Percentiles rank a stretch among this genome's conserved stretches.
These are phyloP conservation scores for Leccinum pachyderme DNA, from an alignment of 1,284 basidiomycete species.

Conservation along the genomic window DNA sequence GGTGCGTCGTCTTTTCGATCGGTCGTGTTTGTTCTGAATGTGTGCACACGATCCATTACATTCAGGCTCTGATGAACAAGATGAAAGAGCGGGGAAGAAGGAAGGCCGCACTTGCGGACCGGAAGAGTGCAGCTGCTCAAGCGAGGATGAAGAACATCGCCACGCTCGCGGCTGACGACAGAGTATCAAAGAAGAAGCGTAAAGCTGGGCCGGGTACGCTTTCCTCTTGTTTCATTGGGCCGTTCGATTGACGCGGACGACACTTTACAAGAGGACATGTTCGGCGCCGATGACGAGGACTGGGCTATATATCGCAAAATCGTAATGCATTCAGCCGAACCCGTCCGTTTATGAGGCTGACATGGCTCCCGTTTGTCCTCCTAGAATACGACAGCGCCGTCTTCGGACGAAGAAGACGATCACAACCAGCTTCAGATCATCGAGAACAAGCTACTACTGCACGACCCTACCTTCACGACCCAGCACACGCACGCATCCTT, in stretches of 20 bases:
- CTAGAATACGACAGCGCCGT: slow-evolving; percentile 81
- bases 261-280: slow-evolving; percentile 75
- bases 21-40: not conserved
- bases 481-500: slow-evolving; percentile 78
- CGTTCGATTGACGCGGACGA: slow-evolving; percentile 5
- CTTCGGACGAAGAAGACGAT: slow-evolving; percentile 96
- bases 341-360: slow-evolving; percentile 2
- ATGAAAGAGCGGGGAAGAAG: slow-evolving; percentile 85
- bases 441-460: slow-evolving; percentile 78
- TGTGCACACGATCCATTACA: not conserved
- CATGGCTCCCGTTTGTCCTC: not conserved
- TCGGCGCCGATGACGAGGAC: slow-evolving; percentile 94
- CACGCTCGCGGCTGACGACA: slow-evolving; percentile 82
- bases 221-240: not conserved
- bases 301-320: slow-evolving; percentile 99
- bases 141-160: slow-evolving; percentile 98
- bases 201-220: slow-evolving; percentile 71
- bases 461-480: slow-evolving; percentile 82
- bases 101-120: slow-evolving; percentile 82
- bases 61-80: slow-evolving; percentile 72
- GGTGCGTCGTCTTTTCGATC: slow-evolving; percentile 39
- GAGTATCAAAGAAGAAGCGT: slow-evolving; percentile 76
- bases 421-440: slow-evolving; percentile 68
- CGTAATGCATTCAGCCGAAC: slow-evolving; percentile 43
- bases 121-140: slow-evolving; percentile 95